Evolutionary conservation across 2,329 filamentous ascomycete species (phyloP), one percentile per base, ranked within the genome.

Genomic region (Fusarium devonianum): DNA sequence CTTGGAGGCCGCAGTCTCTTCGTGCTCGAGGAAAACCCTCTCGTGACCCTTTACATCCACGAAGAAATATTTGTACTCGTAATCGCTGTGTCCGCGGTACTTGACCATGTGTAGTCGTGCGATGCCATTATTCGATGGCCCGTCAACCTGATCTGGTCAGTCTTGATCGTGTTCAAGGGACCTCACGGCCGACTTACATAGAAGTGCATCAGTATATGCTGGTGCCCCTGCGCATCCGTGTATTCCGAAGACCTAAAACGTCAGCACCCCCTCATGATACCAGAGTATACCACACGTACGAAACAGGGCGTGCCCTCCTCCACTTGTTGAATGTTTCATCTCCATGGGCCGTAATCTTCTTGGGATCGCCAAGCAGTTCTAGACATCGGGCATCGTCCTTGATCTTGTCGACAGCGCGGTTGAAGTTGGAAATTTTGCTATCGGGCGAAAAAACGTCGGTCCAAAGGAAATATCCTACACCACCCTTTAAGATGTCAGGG

Each of bases 371-470:
- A 1, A 97, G 81, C 6, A 96, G 69, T 47, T 87, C 84, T 19
- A 86, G 76, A 67, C 90, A 95, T 48, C 83, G 78, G 1, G 81
- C 70, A 66, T 95, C 88, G 41, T 81, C 79, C 69, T 87, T 90
- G 68, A 97, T 86, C 53, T 86, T 85, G 66, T 89, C 83, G 36
- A 95, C 88, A 1, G 90, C 90, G 56, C 89, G 87, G 74, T 95
- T 96, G 79, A 96, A 97, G 69, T 94, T 86, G 47, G 86, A 83
- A 12, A 88, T 93, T 72, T 91, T 92, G 76, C 90, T 94, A 67
- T 92, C 88, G 14, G 89, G 82, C 4, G 89, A 88, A 71, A 96
- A 90, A 33, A 96, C 89, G 56, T 96, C 91, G 4, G 83, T 82
- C 72, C 88, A 96, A 16, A 96, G 78, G 38, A 94, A 79, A 63